Evolutionary conservation across 306 rosid species (phyloP).

Genomic region (Hippophae rhamnoides): DNA sequence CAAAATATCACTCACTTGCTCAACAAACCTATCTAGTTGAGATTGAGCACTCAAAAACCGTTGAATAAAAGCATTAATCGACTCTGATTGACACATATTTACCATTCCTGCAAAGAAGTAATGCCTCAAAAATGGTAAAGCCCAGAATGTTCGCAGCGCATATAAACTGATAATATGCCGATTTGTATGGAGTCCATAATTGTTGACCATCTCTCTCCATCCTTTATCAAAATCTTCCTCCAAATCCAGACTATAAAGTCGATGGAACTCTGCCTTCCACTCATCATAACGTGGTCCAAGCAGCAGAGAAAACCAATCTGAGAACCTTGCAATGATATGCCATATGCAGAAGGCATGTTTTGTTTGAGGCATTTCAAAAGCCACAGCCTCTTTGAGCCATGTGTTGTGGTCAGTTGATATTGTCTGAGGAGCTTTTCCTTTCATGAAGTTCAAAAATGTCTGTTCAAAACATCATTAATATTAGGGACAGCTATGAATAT

Average conservation of each 20-base stretch:
- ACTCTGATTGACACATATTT: conserved; percentile 47
- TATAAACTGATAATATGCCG: conserved; percentile 66
- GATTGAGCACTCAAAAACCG: conserved; percentile 63
- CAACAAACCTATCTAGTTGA: conserved; percentile 51
- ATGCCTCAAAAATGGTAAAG: conserved; percentile 65
- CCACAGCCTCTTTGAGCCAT: conserved; percentile 86
- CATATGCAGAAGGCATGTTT: conserved; percentile 77
- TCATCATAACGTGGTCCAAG: conserved; percentile 69
- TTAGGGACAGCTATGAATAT: too few species aligned
- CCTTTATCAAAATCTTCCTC: conserved; percentile 65
- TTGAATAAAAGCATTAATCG: conserved; percentile 56
- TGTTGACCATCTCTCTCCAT: conserved; percentile 69
- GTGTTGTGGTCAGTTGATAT: conserved; percentile 71
- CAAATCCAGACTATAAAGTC: conserved; percentile 51
- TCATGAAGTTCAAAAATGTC: conserved; percentile 73
- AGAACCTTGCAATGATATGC: conserved; percentile 70
- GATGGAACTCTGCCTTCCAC: conserved; percentile 78
- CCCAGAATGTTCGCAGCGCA: conserved; percentile 66
- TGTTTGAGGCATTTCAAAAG: conserved; percentile 57
- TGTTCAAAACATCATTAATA: conserved; percentile 7
- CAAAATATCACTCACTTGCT: conserved; percentile 41
- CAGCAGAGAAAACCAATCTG: conserved; percentile 69
- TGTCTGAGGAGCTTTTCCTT: conserved; percentile 75
- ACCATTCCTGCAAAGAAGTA: conserved; percentile 70
- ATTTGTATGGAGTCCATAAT: conserved; percentile 58